Percentiles rank a stretch among this genome's conserved stretches.
phyloP scores from a whole-genome alignment of 2,329 filamentous ascomycete genomes.

The Chaetomium globosum region DNA sequence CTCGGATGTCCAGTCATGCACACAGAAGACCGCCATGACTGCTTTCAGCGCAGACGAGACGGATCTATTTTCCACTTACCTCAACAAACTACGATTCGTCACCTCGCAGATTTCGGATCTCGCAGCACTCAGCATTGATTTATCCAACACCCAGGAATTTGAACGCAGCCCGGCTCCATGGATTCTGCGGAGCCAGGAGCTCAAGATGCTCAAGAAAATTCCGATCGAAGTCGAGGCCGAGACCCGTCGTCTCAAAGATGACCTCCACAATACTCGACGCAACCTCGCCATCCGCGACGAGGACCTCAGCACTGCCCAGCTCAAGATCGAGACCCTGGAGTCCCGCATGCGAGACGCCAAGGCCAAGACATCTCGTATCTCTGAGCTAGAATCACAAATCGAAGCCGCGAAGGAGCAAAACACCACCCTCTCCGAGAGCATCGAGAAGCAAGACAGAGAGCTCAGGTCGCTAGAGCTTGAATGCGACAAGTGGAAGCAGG shows the following conservation, averaged over 20 bases:
- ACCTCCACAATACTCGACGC: constrained; percentile 75
- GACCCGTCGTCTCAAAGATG: constrained; percentile 75
- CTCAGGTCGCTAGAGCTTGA: constrained; percentile 66
- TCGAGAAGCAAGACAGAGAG: constrained; percentile 69
- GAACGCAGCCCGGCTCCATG: constrained; percentile 77
- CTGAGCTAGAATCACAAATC: constrained; percentile 64
- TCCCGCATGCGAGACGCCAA: constrained; percentile 82
- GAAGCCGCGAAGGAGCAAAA: constrained; percentile 56
- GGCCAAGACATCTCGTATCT: constrained; percentile 72
- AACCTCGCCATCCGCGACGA: constrained; percentile 74
- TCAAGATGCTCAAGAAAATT: constrained; percentile 79
- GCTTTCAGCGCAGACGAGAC: constrained; percentile 61
- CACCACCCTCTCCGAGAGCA: constrained; percentile 60
- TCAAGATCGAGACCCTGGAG: constrained; percentile 91
- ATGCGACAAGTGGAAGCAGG: constrained; percentile 71
- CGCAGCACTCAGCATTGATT: constrained; percentile 67
- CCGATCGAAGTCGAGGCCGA: constrained; percentile 85
- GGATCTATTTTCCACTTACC: constrained; percentile 70
- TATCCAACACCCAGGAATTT: constrained; percentile 76
- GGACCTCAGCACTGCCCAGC: constrained; percentile 79
- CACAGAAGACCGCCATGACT: constrained; percentile 58
- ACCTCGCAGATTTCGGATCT: constrained; percentile 69
- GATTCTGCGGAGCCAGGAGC: constrained; percentile 77
- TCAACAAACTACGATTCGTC: constrained; percentile 66
- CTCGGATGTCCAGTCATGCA: constrained; percentile 64